Evolutionary conservation across 192 early-diverging fungal genomes (phyloP), one percentile per base, ranked within the genome.

Genomic region (Dissophora globulifera): DNA sequence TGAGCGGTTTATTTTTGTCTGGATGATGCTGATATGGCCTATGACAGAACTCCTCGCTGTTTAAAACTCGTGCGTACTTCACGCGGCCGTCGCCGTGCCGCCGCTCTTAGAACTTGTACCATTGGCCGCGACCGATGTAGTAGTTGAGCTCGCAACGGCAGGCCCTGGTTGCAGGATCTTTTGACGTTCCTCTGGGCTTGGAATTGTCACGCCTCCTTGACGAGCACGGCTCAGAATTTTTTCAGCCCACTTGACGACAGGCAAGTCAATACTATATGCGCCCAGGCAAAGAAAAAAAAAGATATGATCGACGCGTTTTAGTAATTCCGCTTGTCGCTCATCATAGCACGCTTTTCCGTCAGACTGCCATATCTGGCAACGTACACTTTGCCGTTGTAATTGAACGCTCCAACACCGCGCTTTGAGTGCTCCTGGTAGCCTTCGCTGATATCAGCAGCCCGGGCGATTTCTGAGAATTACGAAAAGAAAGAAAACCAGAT

Each of bases 221-320:
- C 84, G 85, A 4, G 86, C 91, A 31, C 85, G 83, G 35, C 80
- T 83, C 31, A 95, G 56, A 22, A 93, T 83, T 45, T 88, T 88
- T 79, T 89, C 83, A 2, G 95, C 95, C 94, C 94, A 96, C 79
- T 94, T 94, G 16, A 96, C 89, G 0, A 97, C 93, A 0, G 95
- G 95, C 87, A 91, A 81, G 69, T 94, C 93, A 50, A 94, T 94
- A 53, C 72, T 81, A 59, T 29, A 33, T 16, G 11, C n/a, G 26
- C n/a, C 15, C 20, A 19, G n/a, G n/a, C n/a, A 53, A 8, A 56
- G 38, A 42, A 6, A 3, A 27, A 50, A 23, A 15, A 19, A 26
- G 16, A 27, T 31, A n/a, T n/a, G n/a, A n/a, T n/a, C n/a, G n/a
- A n/a, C n/a, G n/a, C n/a, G n/a, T n/a, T n/a, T n/a, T n/a, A n/a